Percentiles rank a stretch among this genome's conserved stretches.
Conservation (phyloP, 306 rosid species). For the Gastrolobium bilobum region DNA sequence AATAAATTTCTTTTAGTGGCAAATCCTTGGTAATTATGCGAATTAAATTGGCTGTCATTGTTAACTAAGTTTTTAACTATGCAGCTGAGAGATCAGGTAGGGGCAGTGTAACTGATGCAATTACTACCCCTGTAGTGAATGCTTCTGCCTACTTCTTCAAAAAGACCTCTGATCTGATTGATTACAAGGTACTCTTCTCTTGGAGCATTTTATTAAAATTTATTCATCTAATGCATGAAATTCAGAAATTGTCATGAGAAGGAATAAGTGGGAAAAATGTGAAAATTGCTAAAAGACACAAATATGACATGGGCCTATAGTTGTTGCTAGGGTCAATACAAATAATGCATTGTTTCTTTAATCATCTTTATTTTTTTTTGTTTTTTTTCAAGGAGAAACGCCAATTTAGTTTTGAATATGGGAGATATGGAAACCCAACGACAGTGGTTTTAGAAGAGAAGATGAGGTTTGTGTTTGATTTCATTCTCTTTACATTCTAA, state of each 20-base stretch:
- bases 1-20: not conserved
- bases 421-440: slow-evolving; percentile 93
- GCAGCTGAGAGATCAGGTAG: slow-evolving; percentile 94
- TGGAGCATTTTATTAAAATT: not conserved
- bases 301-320: not conserved
- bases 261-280: too few species aligned
- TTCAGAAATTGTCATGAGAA: too few species aligned
- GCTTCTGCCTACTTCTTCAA: slow-evolving; percentile 86
- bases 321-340: not conserved
- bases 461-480: slow-evolving; percentile 68
- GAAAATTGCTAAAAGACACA: too few species aligned
- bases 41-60: not conserved
- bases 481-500: not conserved
- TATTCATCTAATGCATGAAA: not conserved
- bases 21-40: not conserved
- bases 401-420: slow-evolving; percentile 78
- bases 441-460: slow-evolving; percentile 84
- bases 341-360: not conserved
- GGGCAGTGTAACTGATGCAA: slow-evolving; percentile 84
- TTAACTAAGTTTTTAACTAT: slow-evolving; percentile 15
- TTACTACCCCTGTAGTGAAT: slow-evolving; percentile 93
- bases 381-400: slow-evolving; percentile 75
- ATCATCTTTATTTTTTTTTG: not conserved
- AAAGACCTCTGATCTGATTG: slow-evolving; percentile 83
- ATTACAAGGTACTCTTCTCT: slow-evolving; percentile 74